Evolutionary conservation across 306 rosid genomes (phyloP), one percentile per base, ranked within the genome.

Genomic region (Quercus suber): DNA sequence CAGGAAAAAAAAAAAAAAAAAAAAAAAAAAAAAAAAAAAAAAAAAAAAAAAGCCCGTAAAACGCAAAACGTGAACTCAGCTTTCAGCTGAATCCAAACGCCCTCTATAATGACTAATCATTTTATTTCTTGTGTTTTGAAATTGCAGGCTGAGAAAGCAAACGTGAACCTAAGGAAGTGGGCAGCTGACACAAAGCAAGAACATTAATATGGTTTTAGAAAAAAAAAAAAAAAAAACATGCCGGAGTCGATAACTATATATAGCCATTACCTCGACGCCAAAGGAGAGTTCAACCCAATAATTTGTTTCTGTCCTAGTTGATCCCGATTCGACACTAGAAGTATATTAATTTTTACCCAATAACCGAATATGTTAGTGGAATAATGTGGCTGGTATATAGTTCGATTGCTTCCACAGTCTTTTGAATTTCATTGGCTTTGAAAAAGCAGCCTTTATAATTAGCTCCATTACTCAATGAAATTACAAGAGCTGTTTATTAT

Each of bases 141-240:
- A 67, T 72, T 69, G 20, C 88, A 93, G 97, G 97, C 96, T 6
- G 83, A 83, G 64, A 82, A 74, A 77, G 90, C 96, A 80, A 85
- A 21, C 49, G 37, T 51, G 76, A 85, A 78, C 55, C 1, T 89
- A 2, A 53, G 28, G 55, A 85, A 73, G 80, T 89, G 91, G 97
- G 84, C 67, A 2, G 80, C 63, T 1, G 78, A 69, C 51, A 68
- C 63, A 55, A 84, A 67, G 13, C 75, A 21, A 63, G 68, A 82
- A 49, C n/a, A 12, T 6, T 28, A 12, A 71, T 7, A 21, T 75
- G 53, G 25, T 1, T 49, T 21, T 69, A 33, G 53, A 18, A 8
- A 35, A 5, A 4, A 23, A 27, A 31, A 61, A 23, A 1, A 23
- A 23, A 23, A 23, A 23, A 23, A 23, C 23, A 41, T 41, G 8